Conservation (phyloP, 169 alveolate species). For the Cryptosporidium andersoni region DNA sequence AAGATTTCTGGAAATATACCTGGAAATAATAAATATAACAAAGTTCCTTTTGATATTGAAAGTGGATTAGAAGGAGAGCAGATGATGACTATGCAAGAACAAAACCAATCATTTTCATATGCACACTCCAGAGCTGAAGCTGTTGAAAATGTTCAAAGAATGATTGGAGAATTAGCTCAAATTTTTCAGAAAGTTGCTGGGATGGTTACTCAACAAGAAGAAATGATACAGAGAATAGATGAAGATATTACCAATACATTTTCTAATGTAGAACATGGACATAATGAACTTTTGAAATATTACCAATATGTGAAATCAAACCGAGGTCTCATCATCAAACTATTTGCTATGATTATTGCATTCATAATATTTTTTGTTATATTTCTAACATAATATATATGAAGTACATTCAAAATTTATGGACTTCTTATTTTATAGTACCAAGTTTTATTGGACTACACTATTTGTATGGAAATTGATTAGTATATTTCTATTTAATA, state of each 20-base stretch:
- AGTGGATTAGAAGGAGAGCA: constrained; percentile 49
- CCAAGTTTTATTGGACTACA: too few relatives aligned
- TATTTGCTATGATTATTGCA: constrained; percentile 67
- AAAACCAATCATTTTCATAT: constrained; percentile 54
- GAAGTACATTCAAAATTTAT: background rate
- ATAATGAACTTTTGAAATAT: constrained; percentile 72
- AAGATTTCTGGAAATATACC: constrained; percentile 14
- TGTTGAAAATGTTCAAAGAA: constrained; percentile 76
- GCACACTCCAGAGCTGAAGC: constrained; percentile 73
- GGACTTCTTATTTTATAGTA: too few relatives aligned
- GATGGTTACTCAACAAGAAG: constrained; percentile 76
- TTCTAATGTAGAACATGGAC: constrained; percentile 70
- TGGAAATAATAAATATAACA: constrained; percentile 33
- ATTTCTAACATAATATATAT: constrained; percentile 26
- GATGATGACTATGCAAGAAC: constrained; percentile 29
- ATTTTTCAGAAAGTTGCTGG: constrained; percentile 76
- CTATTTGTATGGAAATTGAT: background rate
- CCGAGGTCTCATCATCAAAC: constrained; percentile 72
- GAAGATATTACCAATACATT: constrained; percentile 59
- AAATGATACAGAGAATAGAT: constrained; percentile 73
- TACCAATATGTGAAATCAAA: constrained; percentile 72
- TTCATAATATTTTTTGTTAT: constrained; percentile 70
- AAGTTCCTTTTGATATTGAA: constrained; percentile 64
- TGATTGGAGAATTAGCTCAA: constrained; percentile 75
- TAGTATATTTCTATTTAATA: background rate